phyloP scores from a whole-genome alignment of 352 stramenopile species.

The Globisporangium cystogenes region DNA sequence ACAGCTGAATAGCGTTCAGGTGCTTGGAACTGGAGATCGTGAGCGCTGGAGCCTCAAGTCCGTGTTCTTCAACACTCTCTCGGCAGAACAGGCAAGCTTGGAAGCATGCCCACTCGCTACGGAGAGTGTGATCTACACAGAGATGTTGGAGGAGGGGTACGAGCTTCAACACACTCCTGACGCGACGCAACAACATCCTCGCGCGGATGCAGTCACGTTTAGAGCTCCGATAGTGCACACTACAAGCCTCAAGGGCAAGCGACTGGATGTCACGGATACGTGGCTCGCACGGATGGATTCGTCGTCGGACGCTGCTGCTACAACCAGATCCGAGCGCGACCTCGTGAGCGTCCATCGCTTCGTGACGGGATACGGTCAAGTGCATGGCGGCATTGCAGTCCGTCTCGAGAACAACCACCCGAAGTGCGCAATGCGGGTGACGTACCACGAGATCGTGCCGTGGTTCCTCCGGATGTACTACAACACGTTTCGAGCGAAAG shows the following conservation, averaged over 20 bases:
- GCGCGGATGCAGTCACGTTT: neutral
- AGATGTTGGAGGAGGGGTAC: constrained; percentile 12
- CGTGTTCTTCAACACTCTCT: constrained; percentile 32
- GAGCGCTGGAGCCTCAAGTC: constrained; percentile 33
- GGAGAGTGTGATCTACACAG: constrained; percentile 32
- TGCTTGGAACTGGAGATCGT: constrained; percentile 15
- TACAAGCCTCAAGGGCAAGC: constrained; percentile 3
- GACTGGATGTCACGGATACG: constrained; percentile 6
- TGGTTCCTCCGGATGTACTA: constrained; percentile 82
- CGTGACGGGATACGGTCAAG: constrained; percentile 68
- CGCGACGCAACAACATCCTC: neutral
- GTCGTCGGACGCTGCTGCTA: neutral
- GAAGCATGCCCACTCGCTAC: constrained; percentile 32
- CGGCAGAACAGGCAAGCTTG: constrained; percentile 10
- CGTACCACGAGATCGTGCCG: constrained; percentile 71
- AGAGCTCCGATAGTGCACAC: constrained; percentile 6
- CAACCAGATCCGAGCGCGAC: constrained; percentile 10
- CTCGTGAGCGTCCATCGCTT: constrained; percentile 66
- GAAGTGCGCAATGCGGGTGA: constrained; percentile 41
- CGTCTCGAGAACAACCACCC: constrained; percentile 56
- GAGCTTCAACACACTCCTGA: constrained; percentile 18
- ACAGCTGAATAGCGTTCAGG: constrained; percentile 55
- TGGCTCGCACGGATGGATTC: constrained; percentile 13
- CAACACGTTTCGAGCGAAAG: constrained; percentile 44
- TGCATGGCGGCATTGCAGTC: constrained; percentile 66